Evolutionary conservation across 2,329 filamentous ascomycete species (phyloP).

Genomic region (Fusarium papillatum): DNA sequence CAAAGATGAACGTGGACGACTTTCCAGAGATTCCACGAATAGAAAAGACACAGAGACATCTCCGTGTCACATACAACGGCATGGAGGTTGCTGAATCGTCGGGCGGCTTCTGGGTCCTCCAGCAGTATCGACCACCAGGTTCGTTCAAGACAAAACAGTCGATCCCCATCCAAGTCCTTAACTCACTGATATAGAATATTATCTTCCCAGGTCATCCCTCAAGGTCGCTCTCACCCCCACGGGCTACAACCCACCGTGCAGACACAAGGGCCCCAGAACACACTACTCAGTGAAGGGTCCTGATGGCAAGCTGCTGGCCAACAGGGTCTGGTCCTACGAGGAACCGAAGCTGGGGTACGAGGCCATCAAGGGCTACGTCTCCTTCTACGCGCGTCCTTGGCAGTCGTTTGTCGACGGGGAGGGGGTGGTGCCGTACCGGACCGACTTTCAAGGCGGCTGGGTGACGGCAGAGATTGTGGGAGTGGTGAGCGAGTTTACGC

Average conservation of each 20-base stretch:
- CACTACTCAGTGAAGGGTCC: constrained; percentile 66
- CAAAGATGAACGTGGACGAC: constrained; percentile 64
- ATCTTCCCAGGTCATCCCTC: constrained; percentile 66
- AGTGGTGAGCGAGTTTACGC: constrained; percentile 59
- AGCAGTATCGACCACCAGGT: constrained; percentile 74
- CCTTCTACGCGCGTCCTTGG: constrained; percentile 73
- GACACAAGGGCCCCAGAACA: constrained; percentile 73
- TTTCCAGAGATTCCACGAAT: constrained; percentile 72
- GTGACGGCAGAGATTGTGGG: constrained; percentile 71
- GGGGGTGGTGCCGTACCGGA: constrained; percentile 69
- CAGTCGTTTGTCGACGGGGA: constrained; percentile 74
- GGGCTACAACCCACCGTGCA: constrained; percentile 62
- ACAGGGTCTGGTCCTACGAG: constrained; percentile 72
- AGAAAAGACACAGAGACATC: constrained; percentile 65
- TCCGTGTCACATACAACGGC: constrained; percentile 69
- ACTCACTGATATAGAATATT: constrained; percentile 62
- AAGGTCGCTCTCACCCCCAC: constrained; percentile 61
- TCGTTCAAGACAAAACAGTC: constrained; percentile 34
- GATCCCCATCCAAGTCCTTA: neutral
- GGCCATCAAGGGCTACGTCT: constrained; percentile 67
- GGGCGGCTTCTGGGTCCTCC: constrained; percentile 72
- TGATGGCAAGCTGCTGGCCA: constrained; percentile 55
- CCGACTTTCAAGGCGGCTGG: constrained; percentile 76
- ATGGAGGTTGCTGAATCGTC: constrained; percentile 69
- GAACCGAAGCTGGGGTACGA: constrained; percentile 65